Conservation (phyloP, 495 filamentous ascomycete genomes). For the Hyaloscypha variabilis region DNA sequence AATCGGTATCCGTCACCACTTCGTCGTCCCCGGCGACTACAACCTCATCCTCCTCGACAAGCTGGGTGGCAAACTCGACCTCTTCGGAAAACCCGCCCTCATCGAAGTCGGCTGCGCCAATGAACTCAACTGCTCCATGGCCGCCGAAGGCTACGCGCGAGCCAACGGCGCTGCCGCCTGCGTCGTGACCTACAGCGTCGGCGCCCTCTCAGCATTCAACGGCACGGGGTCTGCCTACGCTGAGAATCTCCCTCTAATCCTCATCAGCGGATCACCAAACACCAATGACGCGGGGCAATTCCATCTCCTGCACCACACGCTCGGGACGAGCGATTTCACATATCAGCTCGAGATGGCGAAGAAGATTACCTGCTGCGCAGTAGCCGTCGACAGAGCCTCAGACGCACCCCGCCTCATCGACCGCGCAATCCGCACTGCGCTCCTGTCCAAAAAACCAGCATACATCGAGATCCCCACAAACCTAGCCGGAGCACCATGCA, state of each 20-base stretch:
- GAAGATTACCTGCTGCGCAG: slow-evolving; percentile 5
- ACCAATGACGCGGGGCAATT: slow-evolving; percentile 5
- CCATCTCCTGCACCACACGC: slow-evolving; percentile 8
- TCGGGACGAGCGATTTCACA: slow-evolving; percentile 20
- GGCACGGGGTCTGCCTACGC: slow-evolving; percentile 65
- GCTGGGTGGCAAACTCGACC: slow-evolving; percentile 50
- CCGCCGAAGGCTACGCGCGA: slow-evolving; percentile 72
- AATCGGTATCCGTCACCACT: slow-evolving; percentile 60
- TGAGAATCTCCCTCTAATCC: slow-evolving; percentile 62
- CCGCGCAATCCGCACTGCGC: not conserved
- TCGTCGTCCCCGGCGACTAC: slow-evolving; percentile 63
- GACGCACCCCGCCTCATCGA: not conserved
- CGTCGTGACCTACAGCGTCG: slow-evolving; percentile 71
- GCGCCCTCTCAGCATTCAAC: slow-evolving; percentile 69
- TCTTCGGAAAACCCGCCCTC: slow-evolving; percentile 38
- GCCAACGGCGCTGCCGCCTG: slow-evolving; percentile 65
- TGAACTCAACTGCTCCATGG: slow-evolving; percentile 8
- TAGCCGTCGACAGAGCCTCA: slow-evolving; percentile 28
- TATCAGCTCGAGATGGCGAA: slow-evolving; percentile 7
- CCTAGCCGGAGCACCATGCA: not conserved
- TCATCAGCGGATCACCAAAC: slow-evolving; percentile 62
- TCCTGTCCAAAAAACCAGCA: not conserved
- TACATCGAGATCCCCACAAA: slow-evolving; percentile 12
- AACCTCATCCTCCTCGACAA: slow-evolving; percentile 52
- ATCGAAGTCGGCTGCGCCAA: slow-evolving; percentile 4